These are phyloP conservation scores for Suhomyces choctaworum DNA, from an alignment of 1,139 yeast species.

Conservation along the genomic window DNA sequence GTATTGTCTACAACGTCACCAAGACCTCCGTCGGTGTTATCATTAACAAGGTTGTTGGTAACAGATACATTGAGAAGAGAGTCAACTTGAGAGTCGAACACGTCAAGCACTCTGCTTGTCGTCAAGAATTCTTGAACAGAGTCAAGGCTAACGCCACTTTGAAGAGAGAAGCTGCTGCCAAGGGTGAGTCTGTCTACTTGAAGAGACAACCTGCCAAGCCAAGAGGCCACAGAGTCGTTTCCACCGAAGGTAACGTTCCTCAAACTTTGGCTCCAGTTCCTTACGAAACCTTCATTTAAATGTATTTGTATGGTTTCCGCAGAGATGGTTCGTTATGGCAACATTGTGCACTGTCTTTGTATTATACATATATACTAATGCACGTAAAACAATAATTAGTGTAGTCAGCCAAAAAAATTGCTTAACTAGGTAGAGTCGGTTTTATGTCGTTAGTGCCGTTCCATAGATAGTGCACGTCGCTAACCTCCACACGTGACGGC, in stretches of 20 bases:
- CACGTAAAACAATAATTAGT: conserved; percentile 15
- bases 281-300: conserved; percentile 97
- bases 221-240: conserved; percentile 85
- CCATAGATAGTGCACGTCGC: too few relatives aligned
- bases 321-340: conserved; percentile 9
- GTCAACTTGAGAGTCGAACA: conserved; percentile 98
- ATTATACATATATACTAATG: conserved; percentile 15
- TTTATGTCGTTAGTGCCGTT: too few relatives aligned
- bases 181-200: conserved; percentile 87
- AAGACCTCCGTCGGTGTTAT: conserved; percentile 98
- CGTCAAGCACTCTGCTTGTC: conserved; percentile 99
- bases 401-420: too few relatives aligned
- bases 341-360: conserved; percentile 9
- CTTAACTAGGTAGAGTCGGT: too few relatives aligned
- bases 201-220: conserved; percentile 99
- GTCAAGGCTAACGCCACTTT: conserved; percentile 94
- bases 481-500: too few relatives aligned
- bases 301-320: conserved; percentile 15
- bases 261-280: conserved; percentile 99
- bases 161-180: conserved; percentile 92
- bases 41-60: conserved; percentile 96
- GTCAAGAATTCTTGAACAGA: conserved; percentile 98
- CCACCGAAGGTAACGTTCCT: conserved; percentile 79
- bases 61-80: conserved; percentile 99
- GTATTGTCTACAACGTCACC: conserved; percentile 98